These are phyloP conservation scores for Nakazawaea anatomiae DNA, from an alignment of 805 yeast species.

Conservation along the genomic window DNA sequence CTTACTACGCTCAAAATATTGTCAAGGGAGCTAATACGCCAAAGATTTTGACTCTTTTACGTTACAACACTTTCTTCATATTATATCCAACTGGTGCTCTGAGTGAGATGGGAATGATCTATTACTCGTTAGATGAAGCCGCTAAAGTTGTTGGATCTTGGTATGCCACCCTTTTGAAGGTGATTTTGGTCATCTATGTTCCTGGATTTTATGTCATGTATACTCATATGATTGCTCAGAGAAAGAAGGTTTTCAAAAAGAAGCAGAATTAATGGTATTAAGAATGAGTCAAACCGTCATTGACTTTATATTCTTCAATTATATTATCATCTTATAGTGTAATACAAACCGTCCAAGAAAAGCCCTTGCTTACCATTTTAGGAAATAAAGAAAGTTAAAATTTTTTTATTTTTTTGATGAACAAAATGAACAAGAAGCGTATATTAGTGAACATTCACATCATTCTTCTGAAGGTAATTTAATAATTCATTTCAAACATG, in stretches of 20 bases:
- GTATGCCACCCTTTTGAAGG: slow-evolving; percentile 52
- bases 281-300: too few species aligned
- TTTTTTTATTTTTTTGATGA: neutral
- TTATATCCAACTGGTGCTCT: slow-evolving; percentile 92
- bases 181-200: slow-evolving; percentile 58
- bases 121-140: slow-evolving; percentile 70
- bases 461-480: too few species aligned
- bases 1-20: slow-evolving; percentile 74
- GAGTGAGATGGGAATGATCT: slow-evolving; percentile 69
- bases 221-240: slow-evolving; percentile 84
- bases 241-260: slow-evolving; percentile 65
- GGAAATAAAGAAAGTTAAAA: neutral
- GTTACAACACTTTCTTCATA: slow-evolving; percentile 79
- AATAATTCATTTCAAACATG: neutral
- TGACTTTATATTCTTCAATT: too few species aligned
- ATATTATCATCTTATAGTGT: neutral
- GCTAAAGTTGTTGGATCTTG: slow-evolving; percentile 37
- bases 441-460: too few species aligned
- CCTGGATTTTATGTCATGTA: slow-evolving; percentile 87
- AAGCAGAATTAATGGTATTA: slow-evolving; percentile 10
- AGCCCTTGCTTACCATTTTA: neutral
- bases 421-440: neutral
- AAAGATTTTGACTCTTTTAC: slow-evolving; percentile 52
- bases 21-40: slow-evolving; percentile 49
- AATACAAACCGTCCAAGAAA: neutral